A percentile compares a stretch with the other conserved stretches of the same genome.
Evolutionary conservation across 257 asterid species (phyloP).

Genomic region (Ilex asprella): DNA sequence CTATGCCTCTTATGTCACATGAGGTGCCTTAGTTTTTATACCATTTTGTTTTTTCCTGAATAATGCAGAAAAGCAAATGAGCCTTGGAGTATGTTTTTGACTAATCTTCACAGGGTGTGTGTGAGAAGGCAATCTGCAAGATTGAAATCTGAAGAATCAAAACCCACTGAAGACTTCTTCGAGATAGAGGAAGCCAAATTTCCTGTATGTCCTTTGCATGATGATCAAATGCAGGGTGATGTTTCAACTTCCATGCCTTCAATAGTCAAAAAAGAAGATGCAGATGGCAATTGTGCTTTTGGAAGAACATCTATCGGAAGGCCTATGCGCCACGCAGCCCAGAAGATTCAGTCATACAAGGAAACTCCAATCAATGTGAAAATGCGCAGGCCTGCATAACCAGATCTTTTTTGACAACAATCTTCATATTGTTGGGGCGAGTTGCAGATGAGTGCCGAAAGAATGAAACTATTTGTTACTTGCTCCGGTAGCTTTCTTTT

Average conservation of each 20-base stretch:
- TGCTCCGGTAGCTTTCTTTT: too few relatives aligned
- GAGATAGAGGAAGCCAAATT: conserved; percentile 15
- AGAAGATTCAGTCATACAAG: conserved; percentile 64
- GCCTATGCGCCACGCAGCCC: conserved; percentile 63
- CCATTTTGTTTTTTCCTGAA: neutral
- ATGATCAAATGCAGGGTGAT: conserved; percentile 26
- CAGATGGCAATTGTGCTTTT: conserved; percentile 11
- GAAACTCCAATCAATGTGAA: conserved; percentile 51
- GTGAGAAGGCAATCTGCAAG: conserved; percentile 57
- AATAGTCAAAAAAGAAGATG: conserved; percentile 15
- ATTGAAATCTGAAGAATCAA: conserved; percentile 32
- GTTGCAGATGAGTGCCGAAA: too few relatives aligned
- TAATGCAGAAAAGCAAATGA: neutral
- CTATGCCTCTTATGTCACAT: conserved; percentile 2
- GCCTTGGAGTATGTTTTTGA: neutral
- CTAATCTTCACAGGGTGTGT: conserved; percentile 25
- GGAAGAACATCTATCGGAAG: conserved; percentile 43
- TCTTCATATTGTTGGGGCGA: neutral
- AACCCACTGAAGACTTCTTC: conserved; percentile 13
- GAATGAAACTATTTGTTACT: neutral
- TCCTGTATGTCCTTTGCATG: conserved; percentile 8
- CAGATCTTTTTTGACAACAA: neutral
- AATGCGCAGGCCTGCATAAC: conserved; percentile 55
- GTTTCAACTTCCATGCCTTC: conserved; percentile 17
- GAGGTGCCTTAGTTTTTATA: too few relatives aligned